Evolutionary conservation across 306 rosid genomes (phyloP).

Genomic region (Astragalus glycyphyllos): DNA sequence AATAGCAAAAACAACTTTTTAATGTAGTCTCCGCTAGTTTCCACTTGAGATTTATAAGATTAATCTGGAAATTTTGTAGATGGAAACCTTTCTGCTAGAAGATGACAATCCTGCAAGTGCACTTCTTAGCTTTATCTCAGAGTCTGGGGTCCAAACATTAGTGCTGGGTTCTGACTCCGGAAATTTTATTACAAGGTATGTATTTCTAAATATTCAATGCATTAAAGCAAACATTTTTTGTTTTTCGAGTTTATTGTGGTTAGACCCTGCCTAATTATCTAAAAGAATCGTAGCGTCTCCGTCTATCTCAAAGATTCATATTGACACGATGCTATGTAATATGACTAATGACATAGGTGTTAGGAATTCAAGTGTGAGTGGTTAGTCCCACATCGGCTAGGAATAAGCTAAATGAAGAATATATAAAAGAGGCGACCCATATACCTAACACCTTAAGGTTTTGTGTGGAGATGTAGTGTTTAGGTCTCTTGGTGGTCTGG

Average conservation of each 20-base stretch:
- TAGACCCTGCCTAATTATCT: conserved; percentile 4
- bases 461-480: no score
- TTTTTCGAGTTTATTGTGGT: conserved; percentile 5
- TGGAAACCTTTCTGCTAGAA: conserved; percentile 81
- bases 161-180: conserved; percentile 73
- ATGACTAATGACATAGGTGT: neutral
- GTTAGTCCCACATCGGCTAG: no score
- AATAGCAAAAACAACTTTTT: neutral
- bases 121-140: conserved; percentile 65
- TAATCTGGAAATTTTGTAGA: conserved; percentile 52
- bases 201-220: conserved; percentile 16
- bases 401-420: no score
- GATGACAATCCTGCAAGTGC: conserved; percentile 79
- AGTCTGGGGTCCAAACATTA: conserved; percentile 59
- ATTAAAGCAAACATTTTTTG: conserved; percentile 1
- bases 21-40: conserved; percentile 22
- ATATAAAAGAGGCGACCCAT: no score
- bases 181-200: conserved; percentile 73
- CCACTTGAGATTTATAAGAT: conserved; percentile 33
- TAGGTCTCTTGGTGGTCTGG: no score
- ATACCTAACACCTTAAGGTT: no score
- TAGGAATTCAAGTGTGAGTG: no score
- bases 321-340: neutral
- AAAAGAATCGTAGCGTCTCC: neutral
- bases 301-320: conserved; percentile 12